Evolutionary conservation across 2,329 filamentous ascomycete species (phyloP).

Genomic region (Drechmeria coniospora): DNA sequence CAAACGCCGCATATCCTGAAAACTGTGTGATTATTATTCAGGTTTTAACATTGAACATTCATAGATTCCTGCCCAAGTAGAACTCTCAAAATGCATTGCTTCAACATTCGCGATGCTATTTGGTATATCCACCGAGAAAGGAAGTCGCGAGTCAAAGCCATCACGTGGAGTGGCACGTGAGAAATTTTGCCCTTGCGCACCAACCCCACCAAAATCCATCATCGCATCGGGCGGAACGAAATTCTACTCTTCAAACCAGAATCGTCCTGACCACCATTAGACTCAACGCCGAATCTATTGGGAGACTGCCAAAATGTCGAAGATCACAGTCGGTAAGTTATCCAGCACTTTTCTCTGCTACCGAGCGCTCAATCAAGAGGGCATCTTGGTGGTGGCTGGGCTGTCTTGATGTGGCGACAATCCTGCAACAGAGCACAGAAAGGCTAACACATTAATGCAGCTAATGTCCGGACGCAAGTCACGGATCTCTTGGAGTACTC

Average conservation of each 20-base stretch:
- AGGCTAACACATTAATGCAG: conserved; percentile 24
- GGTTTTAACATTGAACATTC: too few species aligned
- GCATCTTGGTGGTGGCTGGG: neutral
- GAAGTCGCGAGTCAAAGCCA: neutral
- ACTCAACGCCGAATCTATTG: conserved; percentile 51
- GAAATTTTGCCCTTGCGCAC: conserved; percentile 18
- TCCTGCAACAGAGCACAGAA: conserved; percentile 10
- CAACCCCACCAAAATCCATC: conserved; percentile 12
- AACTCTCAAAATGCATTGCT: too few species aligned
- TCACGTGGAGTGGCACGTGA: conserved; percentile 19
- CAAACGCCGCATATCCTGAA: neutral
- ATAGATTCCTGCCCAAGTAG: too few species aligned
- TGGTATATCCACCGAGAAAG: too few species aligned
- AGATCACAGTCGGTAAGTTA: conserved; percentile 60
- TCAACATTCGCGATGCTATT: too few species aligned
- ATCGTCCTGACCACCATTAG: conserved; percentile 52
- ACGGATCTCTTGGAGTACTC: conserved; percentile 91
- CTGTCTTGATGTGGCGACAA: neutral
- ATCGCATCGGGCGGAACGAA: conserved; percentile 5
- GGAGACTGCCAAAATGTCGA: conserved; percentile 82
- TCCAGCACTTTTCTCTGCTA: neutral
- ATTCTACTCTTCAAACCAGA: conserved; percentile 9
- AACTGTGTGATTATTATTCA: neutral
- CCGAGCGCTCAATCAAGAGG: neutral
- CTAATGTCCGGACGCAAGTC: conserved; percentile 93